phyloP scores from a whole-genome alignment of 1,139 yeast species.

The Yamadazyma songkhlaensis region DNA sequence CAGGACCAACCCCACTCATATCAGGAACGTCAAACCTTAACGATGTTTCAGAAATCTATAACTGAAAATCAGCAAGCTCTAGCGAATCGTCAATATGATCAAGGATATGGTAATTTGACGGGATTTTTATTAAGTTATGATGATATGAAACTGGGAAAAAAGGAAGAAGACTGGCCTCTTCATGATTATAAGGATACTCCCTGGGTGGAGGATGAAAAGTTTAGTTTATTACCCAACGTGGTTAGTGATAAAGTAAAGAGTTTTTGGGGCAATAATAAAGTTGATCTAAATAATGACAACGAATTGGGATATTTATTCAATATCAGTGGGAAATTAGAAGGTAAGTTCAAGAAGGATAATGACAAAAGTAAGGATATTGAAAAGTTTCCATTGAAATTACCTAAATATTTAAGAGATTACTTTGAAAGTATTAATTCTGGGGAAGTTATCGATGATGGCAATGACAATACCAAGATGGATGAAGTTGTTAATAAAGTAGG shows the following conservation, averaged over 20 bases:
- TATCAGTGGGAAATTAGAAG: slow-evolving; percentile 48
- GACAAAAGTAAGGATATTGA: slow-evolving; percentile 5
- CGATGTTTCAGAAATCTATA: slow-evolving; percentile 30
- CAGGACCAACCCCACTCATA: slow-evolving; percentile 30
- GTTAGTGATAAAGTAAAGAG: slow-evolving; percentile 44
- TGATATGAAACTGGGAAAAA: slow-evolving; percentile 47
- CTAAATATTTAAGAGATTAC: slow-evolving; percentile 40
- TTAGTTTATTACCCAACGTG: slow-evolving; percentile 59
- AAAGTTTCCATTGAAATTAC: slow-evolving; percentile 29
- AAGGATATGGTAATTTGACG: slow-evolving; percentile 70
- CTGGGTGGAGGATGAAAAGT: slow-evolving; percentile 53
- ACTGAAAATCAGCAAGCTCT: slow-evolving; percentile 30
- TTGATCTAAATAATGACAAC: slow-evolving; percentile 13
- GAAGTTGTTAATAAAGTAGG: slow-evolving; percentile 20
- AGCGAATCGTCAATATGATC: slow-evolving; percentile 37
- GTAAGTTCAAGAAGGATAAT: slow-evolving; percentile 31
- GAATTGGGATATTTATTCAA: slow-evolving; percentile 43
- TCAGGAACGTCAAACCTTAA: slow-evolving; percentile 27
- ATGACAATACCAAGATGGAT: slow-evolving; percentile 1
- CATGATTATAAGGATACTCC: slow-evolving; percentile 39
- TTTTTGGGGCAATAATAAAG: slow-evolving; percentile 46
- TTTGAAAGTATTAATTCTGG: slow-evolving; percentile 27
- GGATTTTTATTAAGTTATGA: slow-evolving; percentile 65
- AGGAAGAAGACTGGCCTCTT: slow-evolving; percentile 56
- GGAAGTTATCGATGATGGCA: slow-evolving; percentile 1